Conservation (phyloP, 345 rosid species). For the Acer yangbiense region DNA sequence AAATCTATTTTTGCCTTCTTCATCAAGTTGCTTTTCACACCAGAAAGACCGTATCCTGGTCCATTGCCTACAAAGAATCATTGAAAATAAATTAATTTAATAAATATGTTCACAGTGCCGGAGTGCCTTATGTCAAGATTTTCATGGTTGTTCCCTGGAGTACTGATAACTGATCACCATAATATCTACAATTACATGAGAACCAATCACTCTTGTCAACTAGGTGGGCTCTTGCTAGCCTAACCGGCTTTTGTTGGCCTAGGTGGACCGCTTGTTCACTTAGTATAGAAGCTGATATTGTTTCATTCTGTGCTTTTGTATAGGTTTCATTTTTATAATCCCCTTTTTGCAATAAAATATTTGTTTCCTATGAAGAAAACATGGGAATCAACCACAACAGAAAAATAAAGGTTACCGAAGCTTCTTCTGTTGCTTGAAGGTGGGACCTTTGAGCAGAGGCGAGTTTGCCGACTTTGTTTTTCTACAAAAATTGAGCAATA, state of each 20-base stretch:
- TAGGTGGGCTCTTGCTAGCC: background rate
- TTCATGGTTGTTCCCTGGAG: background rate
- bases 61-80: conserved; percentile 46
- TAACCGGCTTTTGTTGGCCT: background rate
- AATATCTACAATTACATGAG: background rate
- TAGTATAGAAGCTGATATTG: background rate
- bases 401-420: conserved; percentile 42
- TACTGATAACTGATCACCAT: conserved; percentile 3
- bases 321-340: background rate
- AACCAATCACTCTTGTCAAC: background rate
- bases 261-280: background rate
- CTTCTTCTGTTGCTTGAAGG: conserved; percentile 72
- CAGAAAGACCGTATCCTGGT: conserved; percentile 57
- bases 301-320: background rate
- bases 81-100: background rate
- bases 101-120: background rate
- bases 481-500: conserved; percentile 39
- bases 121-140: background rate
- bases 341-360: background rate
- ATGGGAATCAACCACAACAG: background rate
- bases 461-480: conserved; percentile 81
- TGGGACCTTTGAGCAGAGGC: conserved; percentile 76
- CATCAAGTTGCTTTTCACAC: conserved; percentile 81
- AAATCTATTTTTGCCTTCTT: conserved; percentile 84
- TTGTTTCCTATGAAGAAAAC: background rate